Percentiles rank a stretch among this genome's conserved stretches.
Conservation (phyloP, 169 alveolate genomes). For the Plasmodium vivax region DNA sequence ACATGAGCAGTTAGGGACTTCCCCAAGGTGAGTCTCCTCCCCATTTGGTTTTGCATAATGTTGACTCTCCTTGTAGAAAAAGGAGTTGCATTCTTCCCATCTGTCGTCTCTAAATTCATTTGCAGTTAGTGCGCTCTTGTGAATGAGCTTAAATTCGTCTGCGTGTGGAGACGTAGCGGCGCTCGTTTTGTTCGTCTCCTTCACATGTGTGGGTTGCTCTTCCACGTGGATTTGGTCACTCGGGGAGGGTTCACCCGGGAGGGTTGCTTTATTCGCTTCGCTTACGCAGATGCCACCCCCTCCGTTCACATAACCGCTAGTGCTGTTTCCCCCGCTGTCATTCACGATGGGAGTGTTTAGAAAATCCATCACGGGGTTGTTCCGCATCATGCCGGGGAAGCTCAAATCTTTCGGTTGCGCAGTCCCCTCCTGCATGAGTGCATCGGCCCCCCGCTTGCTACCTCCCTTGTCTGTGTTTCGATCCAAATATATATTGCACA, state of each 20-base stretch:
- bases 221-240: background rate
- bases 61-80: background rate
- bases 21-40: background rate
- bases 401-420: background rate
- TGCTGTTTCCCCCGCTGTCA: background rate
- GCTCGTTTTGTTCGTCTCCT: background rate
- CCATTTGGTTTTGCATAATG: background rate
- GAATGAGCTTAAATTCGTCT: background rate
- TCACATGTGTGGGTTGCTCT: background rate
- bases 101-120: background rate
- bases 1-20: background rate
- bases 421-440: background rate
- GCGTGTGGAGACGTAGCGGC: background rate
- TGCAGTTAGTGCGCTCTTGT: background rate
- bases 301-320: background rate
- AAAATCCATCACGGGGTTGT: conserved; percentile 13
- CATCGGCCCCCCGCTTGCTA: background rate
- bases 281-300: background rate
- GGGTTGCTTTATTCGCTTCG: background rate
- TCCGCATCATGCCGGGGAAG: background rate
- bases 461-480: background rate
- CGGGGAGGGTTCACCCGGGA: background rate
- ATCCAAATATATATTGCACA: conserved; percentile 17
- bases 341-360: conserved; percentile 17
- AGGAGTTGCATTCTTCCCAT: background rate